Evolutionary conservation across 2,329 filamentous ascomycete genomes (phyloP).

Genomic region (Arachnomyces sp.): DNA sequence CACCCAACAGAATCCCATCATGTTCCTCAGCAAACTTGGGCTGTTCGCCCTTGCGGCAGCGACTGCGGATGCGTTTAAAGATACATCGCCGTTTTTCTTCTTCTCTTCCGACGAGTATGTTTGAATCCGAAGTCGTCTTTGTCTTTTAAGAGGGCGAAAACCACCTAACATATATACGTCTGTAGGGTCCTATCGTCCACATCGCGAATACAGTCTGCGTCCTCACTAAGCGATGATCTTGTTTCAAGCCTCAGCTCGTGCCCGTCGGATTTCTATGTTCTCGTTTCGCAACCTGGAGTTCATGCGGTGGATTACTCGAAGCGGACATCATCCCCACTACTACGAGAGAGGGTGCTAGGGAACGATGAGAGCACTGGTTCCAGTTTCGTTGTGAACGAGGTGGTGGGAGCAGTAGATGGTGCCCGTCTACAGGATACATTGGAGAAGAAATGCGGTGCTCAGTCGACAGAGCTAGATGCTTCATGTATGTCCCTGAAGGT

Average conservation of each 20-base stretch:
- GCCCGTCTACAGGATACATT: constrained; percentile 37
- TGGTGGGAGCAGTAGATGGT: constrained; percentile 43
- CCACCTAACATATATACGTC: constrained; percentile 20
- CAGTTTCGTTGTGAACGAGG: constrained; percentile 46
- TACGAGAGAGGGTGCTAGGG: constrained; percentile 43
- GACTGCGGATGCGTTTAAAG: constrained; percentile 64
- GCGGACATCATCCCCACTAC: constrained; percentile 46
- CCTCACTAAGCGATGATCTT: constrained; percentile 36
- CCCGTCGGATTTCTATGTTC: constrained; percentile 66
- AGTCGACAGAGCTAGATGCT: constrained; percentile 36
- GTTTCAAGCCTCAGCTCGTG: constrained; percentile 52
- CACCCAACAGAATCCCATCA: constrained; percentile 26
- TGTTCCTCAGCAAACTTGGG: constrained; percentile 37
- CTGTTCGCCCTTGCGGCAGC: constrained; percentile 48
- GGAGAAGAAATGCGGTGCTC: constrained; percentile 41
- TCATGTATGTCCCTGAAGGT: constrained; percentile 26
- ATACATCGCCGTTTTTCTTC: constrained; percentile 83
- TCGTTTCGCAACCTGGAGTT: constrained; percentile 70
- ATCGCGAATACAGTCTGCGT: constrained; percentile 36
- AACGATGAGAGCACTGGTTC: constrained; percentile 47
- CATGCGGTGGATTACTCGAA: constrained; percentile 60
- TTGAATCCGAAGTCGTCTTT: not conserved
- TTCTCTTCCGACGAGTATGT: constrained; percentile 76
- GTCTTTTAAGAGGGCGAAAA: constrained; percentile 3
- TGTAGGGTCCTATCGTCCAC: constrained; percentile 33